Evolutionary conservation across 1,139 yeast species (phyloP), one percentile per base, ranked within the genome.

Genomic region (Nadsonia commutata): DNA sequence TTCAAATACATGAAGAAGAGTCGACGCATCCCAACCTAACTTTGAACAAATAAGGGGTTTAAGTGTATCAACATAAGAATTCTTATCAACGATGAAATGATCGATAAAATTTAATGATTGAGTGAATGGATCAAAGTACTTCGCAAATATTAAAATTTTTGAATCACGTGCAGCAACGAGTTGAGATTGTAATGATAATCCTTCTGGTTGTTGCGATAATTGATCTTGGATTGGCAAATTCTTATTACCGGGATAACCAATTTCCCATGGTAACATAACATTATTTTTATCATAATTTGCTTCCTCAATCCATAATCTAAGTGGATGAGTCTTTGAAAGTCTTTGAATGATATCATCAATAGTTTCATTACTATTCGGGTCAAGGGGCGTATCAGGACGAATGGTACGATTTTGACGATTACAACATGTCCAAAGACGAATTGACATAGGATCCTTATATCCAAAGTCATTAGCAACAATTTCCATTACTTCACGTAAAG

Each of bases 371-470:
- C 57, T 50, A 16, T 52, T 53, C n/a, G 55, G 51, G 4, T 70
- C 66, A 16, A 83, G 57, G 2, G 71, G 72, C 3, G 65, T 56
- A 48, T 77, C 80, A 1, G 83, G 73, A 51, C 96, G 70, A 44
- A 74, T 66, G 0, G 96, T 83, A 49, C 73, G 75, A 57, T 85
- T 85, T 52, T 80, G 76, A 46, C 96, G 72, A 53, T 74, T 77
- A 21, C 72, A 74, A 62, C 84, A 68, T 13, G 72, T 64, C 75
- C 93, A 74, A 49, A 83, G 70, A 46, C 82, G 68, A 40, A 80
- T 70, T 36, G 56, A 52, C 0, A 63, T 59, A 2, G 63, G 50
- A 21, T 62, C 52, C 11, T 60, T 61, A 18, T 70, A 56, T 2
- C 68, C 71, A 23, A 78, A 58, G 13, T 59, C 56, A 38, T 68